phyloP scores from a whole-genome alignment of 2,329 filamentous ascomycete species.

The Ophiostoma perfectum region DNA sequence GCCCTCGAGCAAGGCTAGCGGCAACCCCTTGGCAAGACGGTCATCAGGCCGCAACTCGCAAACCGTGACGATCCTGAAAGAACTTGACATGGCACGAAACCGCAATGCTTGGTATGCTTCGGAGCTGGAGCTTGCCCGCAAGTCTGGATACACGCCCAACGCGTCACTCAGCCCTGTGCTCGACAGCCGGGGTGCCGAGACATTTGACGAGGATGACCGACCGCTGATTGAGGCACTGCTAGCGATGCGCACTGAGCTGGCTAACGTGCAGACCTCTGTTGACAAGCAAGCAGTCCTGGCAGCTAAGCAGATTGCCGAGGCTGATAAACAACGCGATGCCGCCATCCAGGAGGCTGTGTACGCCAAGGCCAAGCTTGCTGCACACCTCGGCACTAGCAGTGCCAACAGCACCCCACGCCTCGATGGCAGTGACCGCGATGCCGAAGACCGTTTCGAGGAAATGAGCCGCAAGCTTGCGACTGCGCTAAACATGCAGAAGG shows the following conservation, averaged over 20 bases:
- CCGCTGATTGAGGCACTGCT: slow-evolving; percentile 88
- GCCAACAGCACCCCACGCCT: slow-evolving; percentile 55
- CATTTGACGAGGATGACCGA: slow-evolving; percentile 85
- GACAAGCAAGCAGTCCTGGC: slow-evolving; percentile 82
- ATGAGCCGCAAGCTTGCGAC: slow-evolving; percentile 77
- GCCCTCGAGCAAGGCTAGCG: slow-evolving; percentile 43
- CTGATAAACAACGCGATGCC: slow-evolving; percentile 88
- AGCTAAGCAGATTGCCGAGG: slow-evolving; percentile 83
- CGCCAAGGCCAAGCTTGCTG: slow-evolving; percentile 85
- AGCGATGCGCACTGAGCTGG: slow-evolving; percentile 82
- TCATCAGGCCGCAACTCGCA: slow-evolving; percentile 58
- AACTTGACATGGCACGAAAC: slow-evolving; percentile 77
- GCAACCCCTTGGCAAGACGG: slow-evolving; percentile 52
- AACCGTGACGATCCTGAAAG: slow-evolving; percentile 72
- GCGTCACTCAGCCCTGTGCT: slow-evolving; percentile 64
- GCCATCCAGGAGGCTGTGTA: slow-evolving; percentile 95
- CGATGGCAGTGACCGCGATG: slow-evolving; percentile 54
- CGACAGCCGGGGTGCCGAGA: slow-evolving; percentile 70
- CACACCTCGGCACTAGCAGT: slow-evolving; percentile 55
- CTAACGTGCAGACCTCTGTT: slow-evolving; percentile 83
- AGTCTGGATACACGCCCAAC: slow-evolving; percentile 77
- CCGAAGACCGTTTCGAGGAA: slow-evolving; percentile 63
- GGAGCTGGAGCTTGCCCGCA: slow-evolving; percentile 84
- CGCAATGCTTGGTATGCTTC: slow-evolving; percentile 96
- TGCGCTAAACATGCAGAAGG: slow-evolving; percentile 70